Conservation (phyloP, 2,329 filamentous ascomycete genomes). For the Trichoderma citrinoviride region DNA sequence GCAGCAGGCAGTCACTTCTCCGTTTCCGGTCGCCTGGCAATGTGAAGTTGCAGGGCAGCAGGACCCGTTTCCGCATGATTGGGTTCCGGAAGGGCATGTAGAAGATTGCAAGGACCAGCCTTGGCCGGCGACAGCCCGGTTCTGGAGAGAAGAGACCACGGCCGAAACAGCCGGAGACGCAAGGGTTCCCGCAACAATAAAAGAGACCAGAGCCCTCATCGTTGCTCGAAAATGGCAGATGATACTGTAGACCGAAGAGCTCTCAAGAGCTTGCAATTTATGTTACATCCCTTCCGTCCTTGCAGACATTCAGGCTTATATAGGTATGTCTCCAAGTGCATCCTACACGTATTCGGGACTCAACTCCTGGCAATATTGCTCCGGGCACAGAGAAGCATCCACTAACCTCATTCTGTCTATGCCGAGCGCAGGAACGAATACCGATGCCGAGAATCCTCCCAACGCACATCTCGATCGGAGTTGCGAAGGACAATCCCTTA, state of each 20-base stretch:
- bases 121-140: not conserved
- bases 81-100: not conserved
- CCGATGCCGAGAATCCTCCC: no score
- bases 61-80: conserved; percentile 8
- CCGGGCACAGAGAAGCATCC: no score
- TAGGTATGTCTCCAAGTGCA: no score
- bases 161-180: not conserved
- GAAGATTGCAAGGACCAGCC: conserved; percentile 7
- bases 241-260: not conserved
- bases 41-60: not conserved
- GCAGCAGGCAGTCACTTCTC: conserved; percentile 10
- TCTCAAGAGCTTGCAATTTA: no score
- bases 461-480: no score
- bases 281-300: not conserved
- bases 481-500: not conserved
- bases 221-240: not conserved
- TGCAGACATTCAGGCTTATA: not conserved
- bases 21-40: conserved; percentile 5
- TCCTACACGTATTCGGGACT: no score
- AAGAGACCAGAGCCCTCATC: not conserved
- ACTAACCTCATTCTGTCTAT: no score
- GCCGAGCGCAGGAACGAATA: no score
- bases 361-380: no score
- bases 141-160: not conserved
- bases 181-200: not conserved